Base-by-base conservation (phyloP, 257 asterid genomes). In the Verbascum thapsus region DNA sequence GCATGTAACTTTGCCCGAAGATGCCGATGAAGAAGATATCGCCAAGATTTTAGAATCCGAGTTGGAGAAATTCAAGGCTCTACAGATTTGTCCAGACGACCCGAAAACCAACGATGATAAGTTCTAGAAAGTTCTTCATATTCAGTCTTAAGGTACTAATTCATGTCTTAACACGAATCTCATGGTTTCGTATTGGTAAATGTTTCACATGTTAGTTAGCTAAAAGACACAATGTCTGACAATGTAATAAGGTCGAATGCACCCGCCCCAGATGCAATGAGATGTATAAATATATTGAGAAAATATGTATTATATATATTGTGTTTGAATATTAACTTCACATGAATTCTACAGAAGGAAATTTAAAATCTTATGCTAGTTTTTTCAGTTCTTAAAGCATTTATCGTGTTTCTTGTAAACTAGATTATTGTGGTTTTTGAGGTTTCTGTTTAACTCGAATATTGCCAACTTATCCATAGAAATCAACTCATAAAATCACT, bases 1-100 rank as follows among this genome's bases (percentile, higher is more conserved):
- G 42, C 94, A 85, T 19, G 94, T 88, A 43, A 78, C 81, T 53
- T 64, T 84, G 62, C 92, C 95, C 8, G 79, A 80, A 47, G 82
- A 73, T 48, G 87, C 78, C 12, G 80, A 72, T 9, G 87, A 84
- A 66, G 74, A 79, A 52, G 83, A 74, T 2, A 76, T 87, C 9
- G 85, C 81, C 54, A 67, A 73, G 69, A 63, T 78, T 8, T 50
- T 84, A 64, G 92, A 81, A 67, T 74, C 92, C 1, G 83, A 81
- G 78, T 53, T 86, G 26, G 77, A 81, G 72, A 77, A 73, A 58
- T 74, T 81, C 58, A 80, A 76, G 67, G 71, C 70, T 61, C 75
- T 73, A 9, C 72, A 76, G 12, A 69, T 64, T 26, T 57, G 72
- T 64, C 41, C 73, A 20, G 66, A 58, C 7, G 69, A 45, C 64